Conservation (phyloP, 2,329 filamentous ascomycete species). For the Phaeosphaeriaceae sp. region DNA sequence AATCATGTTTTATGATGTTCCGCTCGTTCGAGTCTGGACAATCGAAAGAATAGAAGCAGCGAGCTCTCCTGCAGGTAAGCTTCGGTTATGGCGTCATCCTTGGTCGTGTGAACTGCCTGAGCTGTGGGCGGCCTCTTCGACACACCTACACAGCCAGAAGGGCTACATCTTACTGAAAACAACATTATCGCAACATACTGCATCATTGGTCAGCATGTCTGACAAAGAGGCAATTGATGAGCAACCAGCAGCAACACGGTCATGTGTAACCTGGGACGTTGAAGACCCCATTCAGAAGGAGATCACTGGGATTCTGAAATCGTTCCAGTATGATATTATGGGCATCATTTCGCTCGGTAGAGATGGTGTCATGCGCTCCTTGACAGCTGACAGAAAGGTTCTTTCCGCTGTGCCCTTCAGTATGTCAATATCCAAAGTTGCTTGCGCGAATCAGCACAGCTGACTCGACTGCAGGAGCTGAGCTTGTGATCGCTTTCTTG, state of each 20-base stretch:
- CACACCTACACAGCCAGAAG: background rate
- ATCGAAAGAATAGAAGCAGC: background rate
- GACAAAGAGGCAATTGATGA: background rate
- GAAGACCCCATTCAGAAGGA: slow-evolving; percentile 12
- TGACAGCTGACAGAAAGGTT: slow-evolving; percentile 12
- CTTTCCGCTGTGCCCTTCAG: slow-evolving; percentile 6
- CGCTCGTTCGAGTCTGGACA: background rate
- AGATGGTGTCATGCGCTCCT: slow-evolving; percentile 12
- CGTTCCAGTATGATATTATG: slow-evolving; percentile 10
- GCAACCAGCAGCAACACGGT: background rate
- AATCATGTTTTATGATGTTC: background rate
- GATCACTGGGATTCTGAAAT: slow-evolving; percentile 1
- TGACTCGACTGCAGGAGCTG: background rate
- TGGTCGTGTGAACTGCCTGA: background rate
- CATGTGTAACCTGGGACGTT: background rate
- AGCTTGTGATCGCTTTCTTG: slow-evolving; percentile 5
- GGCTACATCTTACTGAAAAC: background rate
- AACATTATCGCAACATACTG: background rate
- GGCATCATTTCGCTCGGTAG: slow-evolving; percentile 7
- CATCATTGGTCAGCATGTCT: background rate
- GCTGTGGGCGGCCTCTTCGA: background rate
- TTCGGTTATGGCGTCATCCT: background rate
- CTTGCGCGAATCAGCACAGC: background rate
- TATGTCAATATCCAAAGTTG: background rate
- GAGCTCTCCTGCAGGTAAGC: background rate